Base-by-base conservation (phyloP, 2,329 filamentous ascomycete species). In the Whalleya microplaca region DNA sequence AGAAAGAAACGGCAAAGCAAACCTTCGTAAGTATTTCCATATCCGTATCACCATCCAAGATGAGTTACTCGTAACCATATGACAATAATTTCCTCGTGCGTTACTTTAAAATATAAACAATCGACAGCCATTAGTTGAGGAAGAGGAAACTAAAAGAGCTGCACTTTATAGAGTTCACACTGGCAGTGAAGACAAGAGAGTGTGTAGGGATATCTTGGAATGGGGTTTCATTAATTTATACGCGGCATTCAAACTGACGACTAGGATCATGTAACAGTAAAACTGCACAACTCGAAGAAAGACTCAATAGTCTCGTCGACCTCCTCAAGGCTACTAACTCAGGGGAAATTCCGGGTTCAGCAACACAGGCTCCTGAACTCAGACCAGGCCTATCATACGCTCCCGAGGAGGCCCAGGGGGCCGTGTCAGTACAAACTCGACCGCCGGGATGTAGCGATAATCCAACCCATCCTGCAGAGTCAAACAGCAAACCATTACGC, bases 1-100 rank as follows among this genome's bases (percentile, higher is more conserved):
- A 73, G 80, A 27, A 83, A 83, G 68, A 83, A 82, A 71, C 73
- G 80, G 61, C 76, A 78, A 29, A 72, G 71, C 32, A 81, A 78
- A 56, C 77, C 78, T 29, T 82, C 80, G 80, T 82, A 70, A 73
- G 80, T 75, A 19, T 7, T 2, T 14, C 16, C 19, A 27, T 27
- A 9, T n/a, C n/a, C n/a, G n/a, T n/a, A n/a, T n/a, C 4, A 27
- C 9, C 23, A 27, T 27, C 4, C 9, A 27, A 27, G 4, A 4
- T 9, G 23, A 4, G 23, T 4, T 9, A 27, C 23, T 27, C 23
- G 23, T 9, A 27, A 27, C 9, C 4, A 27, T 27, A 9, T 9
- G 4, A 27, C 9, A 27, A 4, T 27, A 4, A 4, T 4, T 27
- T 9, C 23, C 23, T 27, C 23, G 4, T 9, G 23, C 4, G 23